Base-by-base conservation (phyloP, 768 basidiomycete genomes). In the Clitopilus passeckerianus region DNA sequence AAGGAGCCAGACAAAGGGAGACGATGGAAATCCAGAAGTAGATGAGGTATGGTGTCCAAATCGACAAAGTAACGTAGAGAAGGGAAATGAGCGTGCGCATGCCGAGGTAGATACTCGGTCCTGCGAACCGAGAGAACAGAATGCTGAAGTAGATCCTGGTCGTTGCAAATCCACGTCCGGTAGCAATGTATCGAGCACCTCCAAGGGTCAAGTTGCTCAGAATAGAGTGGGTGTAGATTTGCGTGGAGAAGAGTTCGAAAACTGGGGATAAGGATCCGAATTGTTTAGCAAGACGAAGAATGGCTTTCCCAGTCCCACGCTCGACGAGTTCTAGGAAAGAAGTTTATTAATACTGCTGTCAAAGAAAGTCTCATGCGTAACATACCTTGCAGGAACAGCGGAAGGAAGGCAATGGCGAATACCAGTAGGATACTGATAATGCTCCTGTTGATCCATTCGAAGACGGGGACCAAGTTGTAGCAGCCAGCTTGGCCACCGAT, bases 401-500 rank as follows among this genome's bases (percentile, higher is more conserved):
- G 95, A 67, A 98, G 76, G 80, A 95, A 97, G 6, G 95, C 86
- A 58, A 98, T 98, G 86, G 95, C 87, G 80, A 98, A 98, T 62
- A 99, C 97, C 75, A 99, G 79, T 83, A 98, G 94, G 69, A 98
- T 96, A 74, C 91, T 94, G 74, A 96, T 91, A 77, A 99, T 96
- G 72, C 95, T 95, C 54, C 90, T 91, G 67, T 88, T 81, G 70
- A 98, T 96, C 97, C 97, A 99, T 58, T 88, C 81, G 73, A 91
- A 98, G 59, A 97, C 93, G 6, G 95, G 96, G 2, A 83, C 80
- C 54, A 99, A 82, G 73, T 97, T 95, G 78, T 98, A 98, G 74
- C 97, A 99, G 27, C 95, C 96, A 10, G 80, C 77, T 72, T 91
- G 87, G 8, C 86, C 88, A 57, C 86, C 87, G 55, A 93, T 72